These are phyloP conservation scores for Peltaster fructicola DNA, from an alignment of 2,329 filamentous ascomycete genomes.

Conservation along the genomic window DNA sequence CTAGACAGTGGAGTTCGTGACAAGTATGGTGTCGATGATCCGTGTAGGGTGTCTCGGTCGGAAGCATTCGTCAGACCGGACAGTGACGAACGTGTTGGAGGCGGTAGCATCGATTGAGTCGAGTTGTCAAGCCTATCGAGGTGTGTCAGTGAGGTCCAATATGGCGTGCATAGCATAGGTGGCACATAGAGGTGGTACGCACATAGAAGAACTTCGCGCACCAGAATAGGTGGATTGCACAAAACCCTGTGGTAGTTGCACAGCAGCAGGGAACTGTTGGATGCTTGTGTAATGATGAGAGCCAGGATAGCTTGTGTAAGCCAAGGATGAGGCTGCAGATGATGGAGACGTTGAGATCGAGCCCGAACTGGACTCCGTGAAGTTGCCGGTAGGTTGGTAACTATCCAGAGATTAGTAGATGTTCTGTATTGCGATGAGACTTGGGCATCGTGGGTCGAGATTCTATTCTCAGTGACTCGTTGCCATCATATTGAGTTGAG, in stretches of 20 bases:
- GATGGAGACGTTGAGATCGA: conserved; percentile 35
- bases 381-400: conserved; percentile 32
- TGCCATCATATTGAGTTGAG: conserved; percentile 1
- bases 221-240: conserved; percentile 22
- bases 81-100: conserved; percentile 12
- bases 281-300: conserved; percentile 21
- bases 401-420: conserved; percentile 25
- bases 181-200: conserved; percentile 19
- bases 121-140: conserved; percentile 14
- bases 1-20: conserved; percentile 14
- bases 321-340: conserved; percentile 32
- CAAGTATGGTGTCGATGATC: conserved; percentile 10
- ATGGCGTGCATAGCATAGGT: conserved; percentile 5
- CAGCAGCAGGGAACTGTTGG: conserved; percentile 16
- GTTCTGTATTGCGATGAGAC: too few relatives aligned
- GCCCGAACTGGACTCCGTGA: conserved; percentile 39
- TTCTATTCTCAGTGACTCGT: conserved; percentile 4
- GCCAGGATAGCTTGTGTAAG: conserved; percentile 20
- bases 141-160: conserved; percentile 9
- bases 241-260: conserved; percentile 21
- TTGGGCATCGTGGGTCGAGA: too few relatives aligned
- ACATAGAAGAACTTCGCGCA: conserved; percentile 26
- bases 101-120: conserved; percentile 13
- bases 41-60: conserved; percentile 14
- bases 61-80: conserved; percentile 11